Evolutionary conservation across 495 filamentous ascomycete genomes (phyloP).

Genomic region (Aspergillus diversus): DNA sequence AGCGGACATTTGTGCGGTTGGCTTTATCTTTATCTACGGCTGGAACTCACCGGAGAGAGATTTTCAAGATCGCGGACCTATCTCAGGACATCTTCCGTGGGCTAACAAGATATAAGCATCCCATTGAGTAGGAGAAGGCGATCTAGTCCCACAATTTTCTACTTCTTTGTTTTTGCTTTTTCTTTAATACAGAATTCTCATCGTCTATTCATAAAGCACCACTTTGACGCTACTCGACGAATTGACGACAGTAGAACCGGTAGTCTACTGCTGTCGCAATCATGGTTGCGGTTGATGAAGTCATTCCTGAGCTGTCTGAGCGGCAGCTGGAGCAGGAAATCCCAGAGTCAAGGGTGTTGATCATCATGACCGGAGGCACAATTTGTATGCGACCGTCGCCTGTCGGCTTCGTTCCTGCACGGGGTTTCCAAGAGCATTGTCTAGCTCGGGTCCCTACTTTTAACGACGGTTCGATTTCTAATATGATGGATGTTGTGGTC

Average conservation of each 20-base stretch:
- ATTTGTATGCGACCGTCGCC: constrained; percentile 87
- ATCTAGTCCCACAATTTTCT: not conserved
- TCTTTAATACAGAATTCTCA: constrained; percentile 3
- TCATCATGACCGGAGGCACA: constrained; percentile 94
- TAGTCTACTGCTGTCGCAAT: constrained; percentile 12
- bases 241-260: not conserved
- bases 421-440: constrained; percentile 81
- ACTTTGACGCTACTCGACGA: not conserved
- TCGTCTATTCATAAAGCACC: too few species aligned
- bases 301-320: constrained; percentile 32
- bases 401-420: constrained; percentile 69
- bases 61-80: not conserved
- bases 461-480: constrained; percentile 76
- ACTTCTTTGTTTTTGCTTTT: not conserved
- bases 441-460: constrained; percentile 85
- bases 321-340: constrained; percentile 30
- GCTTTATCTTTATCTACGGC: constrained; percentile 2
- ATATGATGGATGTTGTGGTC: constrained; percentile 56
- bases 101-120: not conserved
- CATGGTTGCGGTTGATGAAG: constrained; percentile 32
- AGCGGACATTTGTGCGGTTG: not conserved
- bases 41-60: not conserved
- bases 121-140: not conserved
- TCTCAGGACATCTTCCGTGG: constrained; percentile 1
- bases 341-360: constrained; percentile 78